Evolutionary conservation across 306 rosid genomes (phyloP).

Genomic region (Biancaea sappan): DNA sequence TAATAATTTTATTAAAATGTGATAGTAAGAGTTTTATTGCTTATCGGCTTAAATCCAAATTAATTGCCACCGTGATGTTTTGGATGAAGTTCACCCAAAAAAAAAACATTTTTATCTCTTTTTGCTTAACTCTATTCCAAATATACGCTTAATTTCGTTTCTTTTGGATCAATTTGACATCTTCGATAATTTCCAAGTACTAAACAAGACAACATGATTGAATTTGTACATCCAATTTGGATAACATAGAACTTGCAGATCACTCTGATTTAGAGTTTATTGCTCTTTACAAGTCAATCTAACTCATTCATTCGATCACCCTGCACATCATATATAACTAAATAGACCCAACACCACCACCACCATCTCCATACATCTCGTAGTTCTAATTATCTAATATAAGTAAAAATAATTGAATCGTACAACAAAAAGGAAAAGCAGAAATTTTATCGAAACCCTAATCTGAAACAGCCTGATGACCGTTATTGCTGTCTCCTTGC

Average conservation of each 20-base stretch:
- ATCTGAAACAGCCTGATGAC: not conserved
- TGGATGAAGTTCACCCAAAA: too few species aligned
- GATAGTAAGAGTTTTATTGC: too few species aligned
- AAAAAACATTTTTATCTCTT: too few species aligned
- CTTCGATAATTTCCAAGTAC: not conserved
- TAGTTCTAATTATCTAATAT: not conserved
- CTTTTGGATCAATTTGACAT: too few species aligned
- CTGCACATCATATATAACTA: not conserved
- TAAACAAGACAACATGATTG: not conserved
- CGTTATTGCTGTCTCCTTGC: conserved; percentile 58
- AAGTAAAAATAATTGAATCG: not conserved
- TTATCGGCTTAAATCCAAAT: too few species aligned
- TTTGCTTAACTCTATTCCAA: too few species aligned
- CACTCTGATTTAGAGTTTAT: too few species aligned
- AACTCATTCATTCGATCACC: not conserved
- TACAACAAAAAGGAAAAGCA: not conserved
- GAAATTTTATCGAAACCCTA: too few species aligned
- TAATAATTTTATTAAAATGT: too few species aligned
- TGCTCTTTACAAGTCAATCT: too few species aligned
- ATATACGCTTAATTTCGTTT: too few species aligned
- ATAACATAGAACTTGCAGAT: not conserved
- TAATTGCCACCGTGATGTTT: too few species aligned
- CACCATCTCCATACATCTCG: not conserved
- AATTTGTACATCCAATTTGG: not conserved
- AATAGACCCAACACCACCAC: not conserved